Evolutionary conservation across 1,284 basidiomycete species (phyloP), one percentile per base, ranked within the genome.

Genomic region (Malassezia dermatis): DNA sequence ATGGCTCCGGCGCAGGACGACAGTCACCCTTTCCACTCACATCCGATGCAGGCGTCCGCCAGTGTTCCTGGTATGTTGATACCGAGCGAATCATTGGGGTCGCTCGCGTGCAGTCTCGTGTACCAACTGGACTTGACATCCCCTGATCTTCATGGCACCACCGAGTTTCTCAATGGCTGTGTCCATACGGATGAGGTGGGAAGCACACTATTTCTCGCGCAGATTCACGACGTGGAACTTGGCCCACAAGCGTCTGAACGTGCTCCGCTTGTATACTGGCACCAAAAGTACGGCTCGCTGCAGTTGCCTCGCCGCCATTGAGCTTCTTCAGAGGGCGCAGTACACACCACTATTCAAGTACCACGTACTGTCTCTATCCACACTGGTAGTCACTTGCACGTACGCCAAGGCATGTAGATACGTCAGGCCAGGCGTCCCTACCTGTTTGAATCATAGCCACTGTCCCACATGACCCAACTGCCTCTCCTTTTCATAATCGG

Each of bases 91-190:
- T 17, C 56, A 8, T 10, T 61, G 21, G 56, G 56, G 8, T 43
- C 59, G 6, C 53, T 61, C 19, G 52, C 56, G 13, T 61, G 59
- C 48, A 50, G 56, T 15, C 44, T 61, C 13, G 56, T 55, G 23
- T 52, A 47, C 23, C 46, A 55, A 34, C 32, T 61, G 39, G 59
- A 61, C 51, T 46, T 61, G 26, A 47, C 51, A 23, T 48, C 47
- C 3, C 44, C 55, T 2, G 50, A 50, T 24, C 34, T 53, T 12
- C 47, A 53, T 27, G 48, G 53, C 19, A 49, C 49, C 24, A 50
- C 55, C 11, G 30, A 51, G 17, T 48, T 46, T 30, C 21, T 26
- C 11, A 48, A 37, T 28, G 35, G 34, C n/a, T 37, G 44, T 13
- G 30, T 50, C 3, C 40, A 47, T 6, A 42, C 48, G 1, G 27